Evolutionary conservation across 495 filamentous ascomycete genomes (phyloP).

Genomic region (Collariella sp.): DNA sequence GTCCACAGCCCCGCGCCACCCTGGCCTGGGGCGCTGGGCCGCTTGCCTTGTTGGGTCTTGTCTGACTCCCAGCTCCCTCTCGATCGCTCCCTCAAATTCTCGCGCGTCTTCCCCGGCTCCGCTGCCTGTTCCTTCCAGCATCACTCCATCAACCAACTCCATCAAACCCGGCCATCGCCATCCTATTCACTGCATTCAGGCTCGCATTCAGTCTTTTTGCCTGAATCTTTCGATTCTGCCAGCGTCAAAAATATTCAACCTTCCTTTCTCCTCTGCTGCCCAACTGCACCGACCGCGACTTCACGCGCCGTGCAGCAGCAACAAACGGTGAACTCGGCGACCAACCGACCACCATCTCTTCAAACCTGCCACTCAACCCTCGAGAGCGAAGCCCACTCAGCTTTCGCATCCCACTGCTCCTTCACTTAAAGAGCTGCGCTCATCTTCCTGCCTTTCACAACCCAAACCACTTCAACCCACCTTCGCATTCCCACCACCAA

Average conservation of each 20-base stretch:
- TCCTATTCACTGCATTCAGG: slow-evolving; percentile 23
- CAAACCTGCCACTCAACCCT: slow-evolving; percentile 6
- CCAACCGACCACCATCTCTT: background rate
- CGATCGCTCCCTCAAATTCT: slow-evolving; percentile 19
- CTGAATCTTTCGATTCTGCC: slow-evolving; percentile 14
- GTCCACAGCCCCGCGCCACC: background rate
- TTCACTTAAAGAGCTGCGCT: background rate
- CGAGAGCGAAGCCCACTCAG: slow-evolving; percentile 2
- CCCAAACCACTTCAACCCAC: slow-evolving; percentile 9
- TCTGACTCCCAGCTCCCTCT: slow-evolving; percentile 1
- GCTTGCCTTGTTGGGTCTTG: slow-evolving; percentile 19
- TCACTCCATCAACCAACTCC: slow-evolving; percentile 14
- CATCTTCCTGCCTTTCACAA: background rate
- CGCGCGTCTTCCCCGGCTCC: slow-evolving; percentile 11
- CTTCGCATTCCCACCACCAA: slow-evolving; percentile 25
- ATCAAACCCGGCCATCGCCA: slow-evolving; percentile 14
- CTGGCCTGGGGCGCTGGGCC: slow-evolving; percentile 14
- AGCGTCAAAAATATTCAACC: background rate
- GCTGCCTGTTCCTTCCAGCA: slow-evolving; percentile 16
- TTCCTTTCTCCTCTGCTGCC: slow-evolving; percentile 1
- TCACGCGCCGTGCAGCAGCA: slow-evolving; percentile 15
- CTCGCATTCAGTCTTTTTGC: slow-evolving; percentile 39
- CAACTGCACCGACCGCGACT: slow-evolving; percentile 9
- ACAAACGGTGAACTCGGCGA: background rate
- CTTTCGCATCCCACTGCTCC: slow-evolving; percentile 1